Base-by-base conservation (phyloP, 345 rosid genomes). In the Boechera divaricarpa region DNA sequence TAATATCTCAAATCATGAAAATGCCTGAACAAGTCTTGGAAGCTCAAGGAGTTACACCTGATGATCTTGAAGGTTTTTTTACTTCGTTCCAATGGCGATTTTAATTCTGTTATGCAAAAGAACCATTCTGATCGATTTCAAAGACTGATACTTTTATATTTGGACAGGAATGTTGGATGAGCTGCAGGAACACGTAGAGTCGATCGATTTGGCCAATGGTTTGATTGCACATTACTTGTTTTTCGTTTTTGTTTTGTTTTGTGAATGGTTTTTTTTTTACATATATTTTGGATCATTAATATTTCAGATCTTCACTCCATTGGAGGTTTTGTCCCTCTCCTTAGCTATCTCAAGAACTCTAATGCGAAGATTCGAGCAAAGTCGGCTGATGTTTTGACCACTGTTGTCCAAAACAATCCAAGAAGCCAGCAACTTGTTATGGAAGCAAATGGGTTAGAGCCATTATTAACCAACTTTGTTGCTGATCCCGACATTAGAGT, bases 371-470 rank as follows among this genome's bases (percentile, higher is more conserved):
- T 92, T 77, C 83, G 97, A 67, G 98, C 98, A 31, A 94, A 94
- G 69, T 90, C 97, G n/a, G 97, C 97, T 0, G 97, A 92, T 31
- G 97, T 94, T 54, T 82, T 90, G 56, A 79, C 91, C 57, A 92
- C 98, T 2, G 80, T 94, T 58, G 98, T 90, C 58, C 98, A 94
- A 87, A 94, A 94, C 82, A 94, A 94, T 79, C 95, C 97, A 18
- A 79, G 78, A 54, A 84, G 98, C 77, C 98, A 94, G 74, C 91
- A 88, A 63, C 79, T 92, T 73, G 98, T 94, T 64, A 90, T 92
- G 97, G 98, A 94, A 71, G 95, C 99, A 74, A 94, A 90, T 76
- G 98, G 97, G 44, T 81, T 94, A 16, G 97, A 89, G 65, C 88
- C 90, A 56, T 88, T 94, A 8, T 78, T 92, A 36, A 63, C 85